Evolutionary conservation across 495 filamentous ascomycete species (phyloP).

Genomic region (Lentithecium fluviatile): DNA sequence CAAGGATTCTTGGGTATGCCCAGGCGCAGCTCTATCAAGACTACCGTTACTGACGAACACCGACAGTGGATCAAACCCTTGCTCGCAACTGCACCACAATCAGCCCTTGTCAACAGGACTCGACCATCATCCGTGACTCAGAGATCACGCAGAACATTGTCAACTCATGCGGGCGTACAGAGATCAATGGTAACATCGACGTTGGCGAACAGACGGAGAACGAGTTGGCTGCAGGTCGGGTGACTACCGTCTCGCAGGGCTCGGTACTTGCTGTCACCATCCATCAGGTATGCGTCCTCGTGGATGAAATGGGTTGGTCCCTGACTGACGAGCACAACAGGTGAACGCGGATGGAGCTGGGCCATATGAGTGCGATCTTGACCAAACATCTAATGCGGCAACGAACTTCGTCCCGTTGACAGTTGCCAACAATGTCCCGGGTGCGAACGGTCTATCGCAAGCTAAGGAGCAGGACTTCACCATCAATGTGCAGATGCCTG

Average conservation of each 20-base stretch:
- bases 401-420: conserved; percentile 14
- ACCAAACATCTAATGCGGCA: conserved; percentile 16
- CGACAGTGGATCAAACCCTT: conserved; percentile 15
- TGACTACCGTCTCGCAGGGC: conserved; percentile 45
- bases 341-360: conserved; percentile 26
- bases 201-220: conserved; percentile 55
- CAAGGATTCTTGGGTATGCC: conserved; percentile 21
- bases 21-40: not conserved
- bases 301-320: too few species aligned
- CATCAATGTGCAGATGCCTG: conserved; percentile 22
- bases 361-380: conserved; percentile 24
- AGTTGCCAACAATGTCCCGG: conserved; percentile 21
- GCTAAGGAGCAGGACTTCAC: conserved; percentile 21
- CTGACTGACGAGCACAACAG: not conserved
- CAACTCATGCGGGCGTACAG: conserved; percentile 32
- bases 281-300: conserved; percentile 2
- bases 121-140: conserved; percentile 54
- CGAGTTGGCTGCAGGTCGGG: conserved; percentile 45
- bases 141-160: conserved; percentile 29
- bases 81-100: conserved; percentile 37
- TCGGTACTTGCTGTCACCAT: conserved; percentile 16
- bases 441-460: conserved; percentile 14
- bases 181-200: conserved; percentile 55
- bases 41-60: not conserved
- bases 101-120: conserved; percentile 54